A percentile compares a stretch with the other conserved stretches of the same genome.
Evolutionary conservation across 331 rosid species (phyloP).

Genomic region (Rosa hybrid): DNA sequence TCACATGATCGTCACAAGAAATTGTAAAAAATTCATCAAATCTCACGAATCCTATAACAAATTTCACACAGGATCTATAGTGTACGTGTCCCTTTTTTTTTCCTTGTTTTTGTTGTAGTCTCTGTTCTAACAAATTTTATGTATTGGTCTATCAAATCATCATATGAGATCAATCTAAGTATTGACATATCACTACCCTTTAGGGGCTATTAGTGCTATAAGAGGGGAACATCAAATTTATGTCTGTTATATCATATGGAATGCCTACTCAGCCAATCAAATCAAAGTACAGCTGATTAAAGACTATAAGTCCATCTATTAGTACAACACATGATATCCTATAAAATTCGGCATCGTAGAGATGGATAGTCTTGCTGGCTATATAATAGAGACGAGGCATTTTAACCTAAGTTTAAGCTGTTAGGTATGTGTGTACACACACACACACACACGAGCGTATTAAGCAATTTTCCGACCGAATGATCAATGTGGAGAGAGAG

Average conservation of each 20-base stretch:
- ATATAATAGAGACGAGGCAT: not conserved
- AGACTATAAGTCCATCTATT: not conserved
- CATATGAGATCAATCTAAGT: not conserved
- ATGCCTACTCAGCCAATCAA: not conserved
- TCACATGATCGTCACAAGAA: not conserved
- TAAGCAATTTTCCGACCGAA: not conserved
- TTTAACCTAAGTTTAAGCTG: not conserved
- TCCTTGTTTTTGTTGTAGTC: not conserved
- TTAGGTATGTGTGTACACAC: not conserved
- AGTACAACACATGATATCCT: constrained; percentile 4
- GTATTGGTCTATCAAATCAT: constrained; percentile 1
- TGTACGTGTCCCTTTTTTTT: not conserved
- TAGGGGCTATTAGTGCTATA: not conserved
- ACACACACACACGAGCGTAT: not conserved
- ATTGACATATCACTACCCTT: not conserved
- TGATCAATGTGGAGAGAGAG: not conserved
- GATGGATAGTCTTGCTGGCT: not conserved
- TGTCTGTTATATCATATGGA: constrained; percentile 15
- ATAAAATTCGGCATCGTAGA: not conserved
- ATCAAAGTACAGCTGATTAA: not conserved
- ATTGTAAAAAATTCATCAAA: not conserved
- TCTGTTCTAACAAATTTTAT: not conserved
- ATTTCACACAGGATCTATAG: not conserved
- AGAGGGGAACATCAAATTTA: not conserved
- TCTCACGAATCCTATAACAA: not conserved